phyloP scores from a whole-genome alignment of 768 basidiomycete genomes.

The Lentinula raphanica region DNA sequence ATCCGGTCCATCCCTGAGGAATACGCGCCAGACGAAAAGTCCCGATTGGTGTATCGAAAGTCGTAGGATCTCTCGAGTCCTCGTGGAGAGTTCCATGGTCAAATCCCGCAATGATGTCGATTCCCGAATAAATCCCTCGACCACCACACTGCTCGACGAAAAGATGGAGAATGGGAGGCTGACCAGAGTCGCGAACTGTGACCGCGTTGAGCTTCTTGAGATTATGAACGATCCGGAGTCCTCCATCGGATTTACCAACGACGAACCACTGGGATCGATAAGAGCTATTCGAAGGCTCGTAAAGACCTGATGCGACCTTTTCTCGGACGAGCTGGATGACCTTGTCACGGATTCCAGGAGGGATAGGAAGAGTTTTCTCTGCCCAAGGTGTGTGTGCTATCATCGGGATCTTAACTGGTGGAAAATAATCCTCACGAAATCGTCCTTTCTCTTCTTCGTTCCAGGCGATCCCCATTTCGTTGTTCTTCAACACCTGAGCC shows the following conservation, averaged over 20 bases:
- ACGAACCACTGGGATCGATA: conserved; percentile 33
- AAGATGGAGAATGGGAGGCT: too few relatives aligned
- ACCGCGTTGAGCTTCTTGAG: too few relatives aligned
- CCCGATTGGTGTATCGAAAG: too few relatives aligned
- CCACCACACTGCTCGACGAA: too few relatives aligned
- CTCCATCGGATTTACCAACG: background rate
- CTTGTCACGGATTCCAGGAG: conserved; percentile 11
- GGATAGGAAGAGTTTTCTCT: conserved; percentile 13
- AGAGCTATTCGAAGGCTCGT: conserved; percentile 31
- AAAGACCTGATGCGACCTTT: conserved; percentile 28
- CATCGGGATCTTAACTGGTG: conserved; percentile 15
- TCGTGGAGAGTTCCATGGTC: background rate
- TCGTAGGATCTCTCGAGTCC: too few relatives aligned
- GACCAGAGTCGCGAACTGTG: too few relatives aligned
- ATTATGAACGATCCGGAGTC: background rate
- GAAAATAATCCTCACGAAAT: conserved; percentile 17
- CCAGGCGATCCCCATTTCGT: conserved; percentile 16
- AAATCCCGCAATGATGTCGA: background rate
- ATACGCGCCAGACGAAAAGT: too few relatives aligned
- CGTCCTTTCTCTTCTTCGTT: conserved; percentile 13
- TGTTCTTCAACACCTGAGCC: conserved; percentile 9
- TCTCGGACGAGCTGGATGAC: conserved; percentile 12
- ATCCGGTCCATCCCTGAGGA: too few relatives aligned
- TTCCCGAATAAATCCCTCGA: background rate
- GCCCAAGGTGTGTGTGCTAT: conserved; percentile 19